Evolutionary conservation across 192 early-diverging fungal genomes (phyloP).

Genomic region (Coemansia sp.): DNA sequence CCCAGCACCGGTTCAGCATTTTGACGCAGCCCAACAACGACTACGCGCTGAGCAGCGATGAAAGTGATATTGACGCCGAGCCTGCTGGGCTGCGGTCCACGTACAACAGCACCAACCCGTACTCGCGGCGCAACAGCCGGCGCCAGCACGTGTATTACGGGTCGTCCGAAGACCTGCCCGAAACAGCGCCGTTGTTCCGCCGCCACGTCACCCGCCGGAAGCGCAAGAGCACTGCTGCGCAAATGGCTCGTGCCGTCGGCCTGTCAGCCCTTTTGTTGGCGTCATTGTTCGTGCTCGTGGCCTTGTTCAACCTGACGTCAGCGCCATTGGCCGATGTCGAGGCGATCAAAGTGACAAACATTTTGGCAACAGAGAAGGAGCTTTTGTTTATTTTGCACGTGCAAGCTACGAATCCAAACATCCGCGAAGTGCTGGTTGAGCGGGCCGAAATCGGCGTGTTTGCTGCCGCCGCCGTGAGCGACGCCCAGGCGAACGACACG

Average conservation of each 20-base stretch:
- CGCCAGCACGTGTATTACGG: slow-evolving; percentile 51
- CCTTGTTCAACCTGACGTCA: slow-evolving; percentile 54
- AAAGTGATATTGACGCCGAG: slow-evolving; percentile 50
- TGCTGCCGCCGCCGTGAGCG: slow-evolving; percentile 55
- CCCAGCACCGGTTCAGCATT: slow-evolving; percentile 50
- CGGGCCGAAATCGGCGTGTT: slow-evolving; percentile 64
- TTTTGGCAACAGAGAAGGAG: slow-evolving; percentile 68
- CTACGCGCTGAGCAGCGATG: slow-evolving; percentile 45
- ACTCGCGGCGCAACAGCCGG: slow-evolving; percentile 51
- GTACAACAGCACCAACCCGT: slow-evolving; percentile 24
- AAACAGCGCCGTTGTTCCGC: slow-evolving; percentile 52
- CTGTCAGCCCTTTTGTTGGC: slow-evolving; percentile 25
- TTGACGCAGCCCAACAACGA: slow-evolving; percentile 50
- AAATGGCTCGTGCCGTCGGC: slow-evolving; percentile 21
- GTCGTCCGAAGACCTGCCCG: slow-evolving; percentile 50
- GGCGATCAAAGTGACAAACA: slow-evolving; percentile 55
- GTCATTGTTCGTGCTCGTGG: slow-evolving; percentile 38
- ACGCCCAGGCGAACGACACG: slow-evolving; percentile 34
- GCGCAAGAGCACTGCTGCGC: slow-evolving; percentile 26
- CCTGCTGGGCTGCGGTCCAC: slow-evolving; percentile 49
- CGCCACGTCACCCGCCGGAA: slow-evolving; percentile 45
- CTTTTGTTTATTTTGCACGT: slow-evolving; percentile 68
- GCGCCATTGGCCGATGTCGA: slow-evolving; percentile 53
- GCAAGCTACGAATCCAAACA: slow-evolving; percentile 58
- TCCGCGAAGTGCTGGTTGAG: slow-evolving; percentile 59